Conservation (phyloP, 495 filamentous ascomycete genomes). For the Mycothermus thermophilus region DNA sequence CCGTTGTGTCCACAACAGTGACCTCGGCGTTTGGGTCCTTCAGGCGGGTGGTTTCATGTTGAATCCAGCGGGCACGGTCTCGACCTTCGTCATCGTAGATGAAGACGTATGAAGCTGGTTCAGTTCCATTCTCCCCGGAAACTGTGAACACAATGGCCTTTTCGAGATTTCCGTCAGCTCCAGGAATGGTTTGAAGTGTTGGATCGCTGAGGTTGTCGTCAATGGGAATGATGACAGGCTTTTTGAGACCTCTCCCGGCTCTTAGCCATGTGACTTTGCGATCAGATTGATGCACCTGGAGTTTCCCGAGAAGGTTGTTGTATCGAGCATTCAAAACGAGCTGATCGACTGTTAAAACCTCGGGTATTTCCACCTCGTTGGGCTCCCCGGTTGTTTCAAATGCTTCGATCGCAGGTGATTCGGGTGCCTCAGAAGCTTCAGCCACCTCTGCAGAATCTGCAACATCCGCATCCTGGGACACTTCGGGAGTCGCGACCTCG, state of each 20-base stretch:
- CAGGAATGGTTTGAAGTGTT: constrained; percentile 8
- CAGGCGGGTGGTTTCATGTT: constrained; percentile 1
- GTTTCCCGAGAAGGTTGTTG: constrained; percentile 7
- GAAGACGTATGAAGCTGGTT: constrained; percentile 8
- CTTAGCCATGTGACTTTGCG: constrained; percentile 6
- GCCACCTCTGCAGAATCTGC: no score
- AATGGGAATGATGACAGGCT: constrained; percentile 9
- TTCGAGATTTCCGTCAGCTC: constrained; percentile 2
- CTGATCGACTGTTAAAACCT: neutral
- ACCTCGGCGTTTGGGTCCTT: constrained; percentile 3
- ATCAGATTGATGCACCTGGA: constrained; percentile 3
- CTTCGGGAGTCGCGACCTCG: no score
- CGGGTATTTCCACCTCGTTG: neutral
- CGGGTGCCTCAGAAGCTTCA: no score
- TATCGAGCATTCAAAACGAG: constrained; percentile 9
- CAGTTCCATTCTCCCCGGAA: neutral
- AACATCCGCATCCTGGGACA: no score
- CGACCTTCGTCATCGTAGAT: constrained; percentile 7
- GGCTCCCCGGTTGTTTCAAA: neutral
- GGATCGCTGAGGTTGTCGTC: constrained; percentile 7
- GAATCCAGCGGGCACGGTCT: no score
- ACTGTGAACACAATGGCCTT: constrained; percentile 7
- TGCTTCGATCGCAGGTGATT: no score
- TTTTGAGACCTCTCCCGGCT: constrained; percentile 1
- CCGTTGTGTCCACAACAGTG: constrained; percentile 1